phyloP scores from a whole-genome alignment of 305 asterid genomes.

The Rubia balearica region DNA sequence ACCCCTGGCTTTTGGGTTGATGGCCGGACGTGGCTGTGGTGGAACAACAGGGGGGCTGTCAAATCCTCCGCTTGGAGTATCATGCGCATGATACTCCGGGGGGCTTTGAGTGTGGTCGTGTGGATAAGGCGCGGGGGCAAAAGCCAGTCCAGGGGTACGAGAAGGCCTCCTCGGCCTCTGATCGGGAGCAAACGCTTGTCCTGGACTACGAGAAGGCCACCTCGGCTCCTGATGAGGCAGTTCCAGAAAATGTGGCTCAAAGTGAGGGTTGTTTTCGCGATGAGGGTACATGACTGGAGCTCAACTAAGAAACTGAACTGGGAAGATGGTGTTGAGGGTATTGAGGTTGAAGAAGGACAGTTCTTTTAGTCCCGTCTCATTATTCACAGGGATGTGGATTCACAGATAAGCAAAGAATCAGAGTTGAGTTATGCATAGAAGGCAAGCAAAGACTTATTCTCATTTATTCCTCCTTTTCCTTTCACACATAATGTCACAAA shows the following conservation, averaged over 20 bases:
- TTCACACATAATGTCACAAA: neutral
- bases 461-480: neutral
- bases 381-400: neutral
- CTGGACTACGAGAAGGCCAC: neutral
- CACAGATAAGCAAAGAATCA: neutral
- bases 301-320: slow-evolving; percentile 1
- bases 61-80: neutral
- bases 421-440: neutral
- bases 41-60: neutral
- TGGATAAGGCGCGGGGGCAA: neutral
- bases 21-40: neutral
- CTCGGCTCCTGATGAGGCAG: slow-evolving; percentile 14
- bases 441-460: slow-evolving; percentile 1
- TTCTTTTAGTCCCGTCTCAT: neutral
- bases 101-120: neutral
- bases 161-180: neutral
- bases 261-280: slow-evolving; percentile 36
- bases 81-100: neutral
- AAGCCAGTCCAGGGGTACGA: neutral
- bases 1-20: neutral
- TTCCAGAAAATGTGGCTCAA: slow-evolving; percentile 17
- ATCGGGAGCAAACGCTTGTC: neutral
- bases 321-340: slow-evolving; percentile 11
- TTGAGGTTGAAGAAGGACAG: neutral
- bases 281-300: slow-evolving; percentile 17